Conservation (phyloP, 73 alveolate genomes). For the Paramecium sexaurelia region DNA sequence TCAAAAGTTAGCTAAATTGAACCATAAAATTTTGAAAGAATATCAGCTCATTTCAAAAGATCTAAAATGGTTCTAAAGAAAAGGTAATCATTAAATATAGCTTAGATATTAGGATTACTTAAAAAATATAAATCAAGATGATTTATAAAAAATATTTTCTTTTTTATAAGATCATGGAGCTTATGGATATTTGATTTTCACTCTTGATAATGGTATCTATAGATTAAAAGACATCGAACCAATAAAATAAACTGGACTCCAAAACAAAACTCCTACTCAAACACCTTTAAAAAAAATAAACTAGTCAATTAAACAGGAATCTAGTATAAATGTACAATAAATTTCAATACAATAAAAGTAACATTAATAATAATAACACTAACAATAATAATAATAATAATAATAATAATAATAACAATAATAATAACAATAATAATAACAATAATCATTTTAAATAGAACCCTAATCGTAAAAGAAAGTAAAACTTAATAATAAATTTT, state of each 20-base stretch:
- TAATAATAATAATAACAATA: neutral
- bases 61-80: neutral
- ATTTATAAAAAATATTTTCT: neutral
- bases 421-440: neutral
- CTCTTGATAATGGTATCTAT: neutral
- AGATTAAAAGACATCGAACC: neutral
- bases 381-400: no score
- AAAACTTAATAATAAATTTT: neutral
- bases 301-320: neutral
- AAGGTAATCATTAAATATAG: neutral
- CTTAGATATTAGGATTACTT: neutral
- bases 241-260: neutral
- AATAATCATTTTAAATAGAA: neutral
- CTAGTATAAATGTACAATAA: neutral
- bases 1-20: conserved; percentile 12
- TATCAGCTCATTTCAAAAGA: neutral
- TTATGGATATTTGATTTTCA: neutral
- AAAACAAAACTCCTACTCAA: neutral
- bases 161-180: neutral
- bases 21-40: neutral
- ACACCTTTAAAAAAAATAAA: neutral
- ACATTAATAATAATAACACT: no score
- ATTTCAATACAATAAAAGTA: no score
- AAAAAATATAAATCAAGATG: neutral
- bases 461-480: neutral